Conservation (phyloP, 805 yeast genomes). For the Sungouiozyma ichnusensis region DNA sequence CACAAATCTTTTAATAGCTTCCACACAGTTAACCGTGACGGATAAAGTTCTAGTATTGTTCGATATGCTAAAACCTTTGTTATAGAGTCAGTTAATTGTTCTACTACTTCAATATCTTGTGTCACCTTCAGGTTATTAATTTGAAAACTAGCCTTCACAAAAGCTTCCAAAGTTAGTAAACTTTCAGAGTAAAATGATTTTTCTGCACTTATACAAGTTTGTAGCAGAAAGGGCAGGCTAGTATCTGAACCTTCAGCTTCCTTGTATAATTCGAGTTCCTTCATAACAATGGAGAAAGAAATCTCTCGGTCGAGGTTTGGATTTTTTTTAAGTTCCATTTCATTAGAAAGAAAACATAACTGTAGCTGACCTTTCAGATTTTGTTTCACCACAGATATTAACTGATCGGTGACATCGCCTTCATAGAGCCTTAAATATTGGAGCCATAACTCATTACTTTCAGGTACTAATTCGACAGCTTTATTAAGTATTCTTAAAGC, state of each 20-base stretch:
- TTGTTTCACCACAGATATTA: conserved; percentile 53
- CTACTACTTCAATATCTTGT: conserved; percentile 1
- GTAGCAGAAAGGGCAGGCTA: not conserved
- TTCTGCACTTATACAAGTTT: not conserved
- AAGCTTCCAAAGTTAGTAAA: conserved; percentile 30
- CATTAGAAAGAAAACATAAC: conserved; percentile 63
- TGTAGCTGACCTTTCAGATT: conserved; percentile 36
- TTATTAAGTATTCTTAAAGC: conserved; percentile 45
- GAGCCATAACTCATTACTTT: conserved; percentile 56
- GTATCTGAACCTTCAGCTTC: not conserved
- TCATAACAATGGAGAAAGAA: not conserved
- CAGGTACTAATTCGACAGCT: conserved; percentile 62
- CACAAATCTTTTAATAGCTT: conserved; percentile 32
- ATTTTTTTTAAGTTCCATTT: conserved; percentile 46
- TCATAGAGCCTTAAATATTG: conserved; percentile 37
- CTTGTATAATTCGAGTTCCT: not conserved
- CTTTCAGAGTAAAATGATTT: not conserved
- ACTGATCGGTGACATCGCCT: conserved; percentile 39
- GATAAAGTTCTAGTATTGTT: conserved; percentile 34
- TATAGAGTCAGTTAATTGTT: conserved; percentile 12
- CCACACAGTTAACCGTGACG: conserved; percentile 42
- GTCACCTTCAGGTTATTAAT: not conserved
- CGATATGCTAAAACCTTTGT: conserved; percentile 36
- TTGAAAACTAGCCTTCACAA: conserved; percentile 36
- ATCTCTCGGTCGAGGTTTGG: conserved; percentile 7